Evolutionary conservation across 192 early-diverging fungal species (phyloP), one percentile per base, ranked within the genome.

Genomic region (Podila epigama): DNA sequence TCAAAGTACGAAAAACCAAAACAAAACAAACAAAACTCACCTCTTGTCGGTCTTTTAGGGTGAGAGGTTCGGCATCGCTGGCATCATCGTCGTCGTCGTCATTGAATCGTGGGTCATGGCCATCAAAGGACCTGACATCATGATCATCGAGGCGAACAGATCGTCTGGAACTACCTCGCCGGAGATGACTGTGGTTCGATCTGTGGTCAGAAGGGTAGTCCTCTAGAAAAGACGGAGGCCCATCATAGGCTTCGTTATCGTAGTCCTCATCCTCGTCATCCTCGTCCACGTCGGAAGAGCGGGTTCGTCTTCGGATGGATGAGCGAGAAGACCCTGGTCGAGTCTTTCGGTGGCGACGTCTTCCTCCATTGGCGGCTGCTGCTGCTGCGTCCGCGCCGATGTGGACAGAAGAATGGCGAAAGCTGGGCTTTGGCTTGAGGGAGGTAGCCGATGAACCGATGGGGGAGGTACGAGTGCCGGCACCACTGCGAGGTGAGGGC

Each of bases 1-100:
- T 48, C n/a, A 8, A 18, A 7, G n/a, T 22, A 48, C 44, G 44
- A 48, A 3, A 44, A 8, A 51, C 31, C 20, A 35, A 35, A 31
- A 55, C 22, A 42, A 13, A n/a, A 25, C 12, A 32, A 52, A 4
- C 0, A 67, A 40, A 27, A n/a, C 28, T 51, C 58, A 88, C 87
- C 59, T 88, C 85, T 63, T 88, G 87, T 36, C 81, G 35, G 70
- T 86, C 87, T 34, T 88, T 88, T 13, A 88, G 68, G 13, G 84
- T 88, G 70, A 85, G 39, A 9, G 73, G 80, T 60, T 86, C 83
- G 36, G 72, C 41, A 51, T 88, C 86, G 15, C 67, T 69, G 1
- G 54, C 83, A 2, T 79, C 81, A 4, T 82, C 83, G 12, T 81
- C 83, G 9, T 75, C 70, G 18, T 69, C 55, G 12, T 65, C 78